Evolutionary conservation across 1,139 yeast species (phyloP), one percentile per base, ranked within the genome.

Genomic region (Debaryomyces robertsiae): DNA sequence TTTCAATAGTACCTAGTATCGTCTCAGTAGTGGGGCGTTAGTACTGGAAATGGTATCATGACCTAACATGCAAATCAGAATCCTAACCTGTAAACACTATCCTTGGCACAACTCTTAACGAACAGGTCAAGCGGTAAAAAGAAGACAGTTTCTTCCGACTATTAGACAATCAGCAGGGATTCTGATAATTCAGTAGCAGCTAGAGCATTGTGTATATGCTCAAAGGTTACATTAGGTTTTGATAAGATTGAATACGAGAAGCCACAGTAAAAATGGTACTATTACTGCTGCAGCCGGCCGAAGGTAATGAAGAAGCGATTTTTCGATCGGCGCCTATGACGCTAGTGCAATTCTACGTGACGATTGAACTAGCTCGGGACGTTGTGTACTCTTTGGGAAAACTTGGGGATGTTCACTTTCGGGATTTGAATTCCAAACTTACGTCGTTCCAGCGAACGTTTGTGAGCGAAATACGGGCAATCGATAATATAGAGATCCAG

Each of bases 291-390:
- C 36, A 25, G 17, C 36, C 11, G 24, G 30, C 25, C 30, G 13
- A 16, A 6, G 22, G 17, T 5, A 42, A 25, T 29, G 38, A 46
- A 11, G 69, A 64, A 42, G 67, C 67, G 9, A 60, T 65, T 9
- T 65, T 66, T 47, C 49, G 95, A 66, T 87, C 97, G 41, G 97
- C 98, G 66, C 95, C 94, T 44, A 91, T 93, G 98, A 77, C 90
- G 32, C 75, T 91, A 49, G 90, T 91, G 31, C 98, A 93, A 67
- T 78, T 93, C 59, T 93, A 87, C 63, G 82, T 93, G 39, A 89
- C 98, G n/a, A 80, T 84, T 25, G 98, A 93, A 61, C 80, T 89
- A 45, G 87, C 95, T 6, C 74, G 98, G 47, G 95, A 90, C 46
- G 82, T 89, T 45, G 94, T 90, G 10, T 82, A 85, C 40, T 78